Base-by-base conservation (phyloP, 495 filamentous ascomycete species). In the Margaritispora aquatica region DNA sequence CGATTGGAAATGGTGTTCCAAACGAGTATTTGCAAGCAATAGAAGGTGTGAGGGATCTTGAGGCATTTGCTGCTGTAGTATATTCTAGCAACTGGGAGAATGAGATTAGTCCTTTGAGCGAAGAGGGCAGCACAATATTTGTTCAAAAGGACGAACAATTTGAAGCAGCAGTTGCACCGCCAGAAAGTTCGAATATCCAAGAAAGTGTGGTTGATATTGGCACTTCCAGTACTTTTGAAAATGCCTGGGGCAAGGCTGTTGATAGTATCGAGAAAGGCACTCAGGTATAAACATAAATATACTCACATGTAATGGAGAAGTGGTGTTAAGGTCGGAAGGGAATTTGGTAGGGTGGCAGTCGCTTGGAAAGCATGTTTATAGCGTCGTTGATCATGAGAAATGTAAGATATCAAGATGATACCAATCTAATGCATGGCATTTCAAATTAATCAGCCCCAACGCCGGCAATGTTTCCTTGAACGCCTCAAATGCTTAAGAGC, bases 61-160 rank as follows among this genome's bases (percentile, higher is more conserved):
- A 95, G 66, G 92, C 89, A 0, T 97, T 97, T 63, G 89, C 93
- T 3, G 93, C 94, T 1, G 87, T 97, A 8, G 89, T 97, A 26
- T 97, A 96, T 69, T 91, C 87, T 59, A 92, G 88, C 51, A 96
- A 96, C 71, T 96, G 80, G 80, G 75, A 81, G 67, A 77, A 88
- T 59, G 89, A 96, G 66, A 84, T 88, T 51, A 84, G 82, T 53
- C 69, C 78, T 8, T 67, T 77, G 29, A 49, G 61, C n/a, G 73
- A 74, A 26, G 72, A 68, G 0, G 67, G 46, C 7, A 57, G 26
- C 36, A 61, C 48, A 41, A 27, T 55, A 1, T 55, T 65, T 23
- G 70, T 74, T 3, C 69, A 68, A 13, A 71, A 71, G 27, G 63
- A 65, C 8, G 64, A 63, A 13, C 54, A 65, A 53, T 26, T 31